Conservation (phyloP, 345 rosid species). For the Passiflora organensis region DNA sequence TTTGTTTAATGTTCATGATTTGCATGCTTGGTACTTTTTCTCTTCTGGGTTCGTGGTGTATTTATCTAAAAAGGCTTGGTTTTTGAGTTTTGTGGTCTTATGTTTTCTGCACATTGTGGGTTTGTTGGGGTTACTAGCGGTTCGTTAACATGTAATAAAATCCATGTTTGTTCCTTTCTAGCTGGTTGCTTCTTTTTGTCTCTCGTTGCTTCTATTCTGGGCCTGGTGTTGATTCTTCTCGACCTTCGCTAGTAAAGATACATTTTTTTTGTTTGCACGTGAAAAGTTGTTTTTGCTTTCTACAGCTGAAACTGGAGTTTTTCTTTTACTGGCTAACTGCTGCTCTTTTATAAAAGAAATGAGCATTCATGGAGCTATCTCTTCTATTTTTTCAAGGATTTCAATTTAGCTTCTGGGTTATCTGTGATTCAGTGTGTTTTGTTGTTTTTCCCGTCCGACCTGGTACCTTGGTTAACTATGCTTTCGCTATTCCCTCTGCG, state of each 20-base stretch:
- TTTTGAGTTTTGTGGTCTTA: conserved; percentile 1
- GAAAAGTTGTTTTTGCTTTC: neutral
- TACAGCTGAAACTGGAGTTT: neutral
- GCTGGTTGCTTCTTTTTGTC: neutral
- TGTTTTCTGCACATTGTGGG: neutral
- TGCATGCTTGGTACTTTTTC: neutral
- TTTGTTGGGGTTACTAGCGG: neutral
- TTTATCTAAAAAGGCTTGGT: neutral
- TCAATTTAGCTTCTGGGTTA: neutral
- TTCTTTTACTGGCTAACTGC: neutral
- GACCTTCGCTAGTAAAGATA: neutral
- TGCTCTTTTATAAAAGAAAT: neutral
- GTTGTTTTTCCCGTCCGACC: neutral
- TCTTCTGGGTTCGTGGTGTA: neutral
- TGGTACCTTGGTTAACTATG: neutral
- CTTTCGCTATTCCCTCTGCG: too few relatives aligned
- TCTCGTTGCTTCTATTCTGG: neutral
- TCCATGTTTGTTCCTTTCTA: conserved; percentile 7
- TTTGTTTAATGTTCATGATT: neutral
- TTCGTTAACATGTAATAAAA: neutral
- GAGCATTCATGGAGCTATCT: neutral
- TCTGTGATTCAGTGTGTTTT: neutral
- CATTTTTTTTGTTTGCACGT: neutral
- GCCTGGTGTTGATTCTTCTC: neutral
- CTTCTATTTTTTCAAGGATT: neutral